Conservation (phyloP, 1,284 basidiomycete genomes). For the Earliella scabrosa region DNA sequence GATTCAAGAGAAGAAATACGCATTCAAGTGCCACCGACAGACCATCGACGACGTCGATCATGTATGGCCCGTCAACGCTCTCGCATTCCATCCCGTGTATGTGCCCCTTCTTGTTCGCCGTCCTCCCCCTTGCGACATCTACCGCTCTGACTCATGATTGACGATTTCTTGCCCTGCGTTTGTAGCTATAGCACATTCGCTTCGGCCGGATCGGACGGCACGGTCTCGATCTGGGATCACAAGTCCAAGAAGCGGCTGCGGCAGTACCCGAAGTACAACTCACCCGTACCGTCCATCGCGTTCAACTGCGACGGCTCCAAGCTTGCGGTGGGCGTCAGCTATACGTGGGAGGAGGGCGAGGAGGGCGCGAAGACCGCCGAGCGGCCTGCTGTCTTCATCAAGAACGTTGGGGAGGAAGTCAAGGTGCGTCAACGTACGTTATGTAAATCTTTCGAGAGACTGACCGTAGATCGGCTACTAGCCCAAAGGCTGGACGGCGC, state of each 20-base stretch:
- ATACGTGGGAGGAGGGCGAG: slow-evolving; percentile 88
- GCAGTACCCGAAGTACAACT: slow-evolving; percentile 82
- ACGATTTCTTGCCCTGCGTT: slow-evolving; percentile 3
- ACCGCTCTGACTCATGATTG: background rate
- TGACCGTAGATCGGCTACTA: background rate
- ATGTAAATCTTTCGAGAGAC: background rate
- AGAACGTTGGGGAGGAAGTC: slow-evolving; percentile 53
- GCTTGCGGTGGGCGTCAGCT: slow-evolving; percentile 82
- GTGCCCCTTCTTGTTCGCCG: slow-evolving; percentile 25
- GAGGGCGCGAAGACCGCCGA: slow-evolving; percentile 58
- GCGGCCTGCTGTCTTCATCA: slow-evolving; percentile 40
- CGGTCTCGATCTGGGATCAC: slow-evolving; percentile 96
- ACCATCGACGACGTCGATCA: slow-evolving; percentile 92
- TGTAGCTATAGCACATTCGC: slow-evolving; percentile 91
- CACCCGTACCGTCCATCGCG: slow-evolving; percentile 73
- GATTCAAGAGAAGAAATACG: slow-evolving; percentile 91
- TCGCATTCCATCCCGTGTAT: slow-evolving; percentile 91
- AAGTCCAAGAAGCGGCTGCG: slow-evolving; percentile 94
- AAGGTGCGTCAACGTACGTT: slow-evolving; percentile 43
- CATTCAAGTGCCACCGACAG: slow-evolving; percentile 97
- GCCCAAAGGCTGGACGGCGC: background rate
- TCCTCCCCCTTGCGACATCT: no score
- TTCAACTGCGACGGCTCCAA: slow-evolving; percentile 86
- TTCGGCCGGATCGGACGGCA: slow-evolving; percentile 90
- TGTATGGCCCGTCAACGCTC: slow-evolving; percentile 96